Evolutionary conservation across 805 yeast species (phyloP), one percentile per base, ranked within the genome.

Genomic region (Yarrowia sp.): DNA sequence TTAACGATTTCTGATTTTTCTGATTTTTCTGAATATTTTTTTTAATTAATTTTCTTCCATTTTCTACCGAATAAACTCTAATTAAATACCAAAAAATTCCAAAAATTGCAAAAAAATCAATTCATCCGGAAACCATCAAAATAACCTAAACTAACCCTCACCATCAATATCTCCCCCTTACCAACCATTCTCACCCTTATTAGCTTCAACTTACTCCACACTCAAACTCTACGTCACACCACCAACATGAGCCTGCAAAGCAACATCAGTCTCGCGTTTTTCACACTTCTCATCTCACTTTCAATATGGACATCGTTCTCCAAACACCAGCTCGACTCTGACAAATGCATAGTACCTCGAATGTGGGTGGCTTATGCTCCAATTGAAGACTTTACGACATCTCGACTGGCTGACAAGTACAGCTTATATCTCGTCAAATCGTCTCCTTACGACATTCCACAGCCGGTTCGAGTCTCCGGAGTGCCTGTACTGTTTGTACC

Each of bases 401-500:
- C 93, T 4, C 79, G 83, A 63, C 86, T 85, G 73, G 93, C 96
- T 1, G 78, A 86, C 35, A 92, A 90, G 71, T 95, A 93, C 75
- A 85, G 91, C 15, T 77, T 93, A 1, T 90, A 87, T 69, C 79
- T 92, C 1, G 95, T 93, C 75, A 77, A 98, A 65, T 99, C 96
- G 72, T 95, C 53, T 8, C 63, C 66, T 11, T 62, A 67, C 18
- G 65, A 36, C 42, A 65, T 31, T 8, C 64, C 55, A 55, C 51
- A 9, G 63, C 67, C 4, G 67, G 65, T 5, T 11, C 17, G 4
- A 72, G 80, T 96, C 0, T 71, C 71, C 65, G 98, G 98, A 0
- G 82, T 89, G 1, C 99, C 99, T 0, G 92, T 91, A 1, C 77
- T 95, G 15, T 95, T 95, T 74, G 88, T 95, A 43, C 99, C 99